phyloP scores from a whole-genome alignment of 495 filamentous ascomycete species.

The Xylaria palmicola region DNA sequence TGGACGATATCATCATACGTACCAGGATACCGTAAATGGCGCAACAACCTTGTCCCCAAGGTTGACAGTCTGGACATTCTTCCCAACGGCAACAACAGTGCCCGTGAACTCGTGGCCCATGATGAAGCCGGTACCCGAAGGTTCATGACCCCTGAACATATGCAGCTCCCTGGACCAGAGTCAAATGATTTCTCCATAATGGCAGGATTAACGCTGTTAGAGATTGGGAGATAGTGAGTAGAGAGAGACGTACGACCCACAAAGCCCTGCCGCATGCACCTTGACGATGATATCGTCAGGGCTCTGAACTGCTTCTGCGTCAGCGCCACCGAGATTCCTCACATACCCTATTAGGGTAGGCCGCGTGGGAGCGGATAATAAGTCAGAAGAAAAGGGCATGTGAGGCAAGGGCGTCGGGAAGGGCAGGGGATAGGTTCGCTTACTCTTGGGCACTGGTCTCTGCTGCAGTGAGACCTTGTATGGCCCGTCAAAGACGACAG shows the following conservation, averaged over 20 bases:
- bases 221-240: not conserved
- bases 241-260: slow-evolving; percentile 68
- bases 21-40: slow-evolving; percentile 89
- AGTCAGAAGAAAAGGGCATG: slow-evolving; percentile 21
- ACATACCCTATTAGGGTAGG: not conserved
- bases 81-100: slow-evolving; percentile 65
- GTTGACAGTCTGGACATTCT: slow-evolving; percentile 64
- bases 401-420: not conserved
- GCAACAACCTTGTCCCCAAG: slow-evolving; percentile 77
- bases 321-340: not conserved
- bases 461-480: slow-evolving; percentile 62
- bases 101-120: slow-evolving; percentile 85
- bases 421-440: slow-evolving; percentile 13
- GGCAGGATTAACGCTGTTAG: slow-evolving; percentile 2
- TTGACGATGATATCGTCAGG: slow-evolving; percentile 80
- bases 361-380: slow-evolving; percentile 12
- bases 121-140: slow-evolving; percentile 46
- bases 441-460: slow-evolving; percentile 58
- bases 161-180: slow-evolving; percentile 71
- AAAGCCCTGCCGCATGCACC: slow-evolving; percentile 81
- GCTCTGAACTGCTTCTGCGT: slow-evolving; percentile 56
- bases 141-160: slow-evolving; percentile 80
- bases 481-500: slow-evolving; percentile 68
- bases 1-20: slow-evolving; percentile 37
- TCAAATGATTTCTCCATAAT: slow-evolving; percentile 8